These are phyloP conservation scores for Diaporthe helianthi DNA, from an alignment of 2,329 filamentous ascomycete genomes.

Conservation along the genomic window DNA sequence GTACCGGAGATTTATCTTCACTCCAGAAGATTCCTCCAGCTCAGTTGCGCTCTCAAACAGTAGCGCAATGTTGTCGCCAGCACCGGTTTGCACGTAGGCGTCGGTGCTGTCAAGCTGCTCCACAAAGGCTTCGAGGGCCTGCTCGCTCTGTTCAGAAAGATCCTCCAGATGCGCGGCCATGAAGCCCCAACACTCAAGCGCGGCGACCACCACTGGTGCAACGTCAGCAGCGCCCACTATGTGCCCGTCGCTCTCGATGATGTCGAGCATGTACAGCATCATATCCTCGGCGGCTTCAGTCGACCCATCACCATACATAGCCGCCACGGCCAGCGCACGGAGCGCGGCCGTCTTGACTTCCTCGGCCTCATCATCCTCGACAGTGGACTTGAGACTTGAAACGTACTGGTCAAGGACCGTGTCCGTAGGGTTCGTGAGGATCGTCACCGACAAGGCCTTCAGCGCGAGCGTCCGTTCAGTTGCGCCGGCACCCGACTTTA, in stretches of 20 bases:
- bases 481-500: constrained; percentile 72
- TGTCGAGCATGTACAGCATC: constrained; percentile 78
- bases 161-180: constrained; percentile 80
- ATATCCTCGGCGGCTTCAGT: constrained; percentile 72
- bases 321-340: constrained; percentile 74
- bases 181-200: constrained; percentile 80
- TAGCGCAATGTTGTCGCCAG: constrained; percentile 81
- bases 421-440: constrained; percentile 71
- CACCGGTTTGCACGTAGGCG: constrained; percentile 75
- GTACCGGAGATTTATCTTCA: constrained; percentile 57
- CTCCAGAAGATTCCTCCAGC: constrained; percentile 56
- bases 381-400: constrained; percentile 64
- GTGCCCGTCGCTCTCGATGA: constrained; percentile 80
- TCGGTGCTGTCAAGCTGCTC: constrained; percentile 84
- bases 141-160: constrained; percentile 72
- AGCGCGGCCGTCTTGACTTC: constrained; percentile 74
- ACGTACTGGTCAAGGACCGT: constrained; percentile 69
- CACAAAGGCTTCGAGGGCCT: constrained; percentile 79
- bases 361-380: constrained; percentile 74
- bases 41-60: constrained; percentile 75
- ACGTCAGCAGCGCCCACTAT: constrained; percentile 75
- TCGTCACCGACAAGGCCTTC: constrained; percentile 74
- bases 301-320: constrained; percentile 77
- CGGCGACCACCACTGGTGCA: constrained; percentile 73
- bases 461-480: constrained; percentile 75